phyloP scores from a whole-genome alignment of 2,329 filamentous ascomycete species.

The Xylariaceae sp. region DNA sequence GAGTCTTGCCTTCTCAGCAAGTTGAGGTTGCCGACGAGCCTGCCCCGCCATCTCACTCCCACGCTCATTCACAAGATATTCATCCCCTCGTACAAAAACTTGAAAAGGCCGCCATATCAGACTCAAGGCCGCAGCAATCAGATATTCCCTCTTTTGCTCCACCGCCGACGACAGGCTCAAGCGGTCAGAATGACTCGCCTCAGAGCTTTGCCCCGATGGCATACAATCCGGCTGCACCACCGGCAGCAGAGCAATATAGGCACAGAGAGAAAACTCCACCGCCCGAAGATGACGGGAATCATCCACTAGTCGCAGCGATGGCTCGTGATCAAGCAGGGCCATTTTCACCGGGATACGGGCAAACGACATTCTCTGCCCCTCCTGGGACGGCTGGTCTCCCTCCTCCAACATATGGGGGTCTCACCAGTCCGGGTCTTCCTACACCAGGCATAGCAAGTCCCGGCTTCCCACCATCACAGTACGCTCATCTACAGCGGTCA shows the following conservation, averaged over 20 bases:
- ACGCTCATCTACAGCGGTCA: constrained; percentile 44
- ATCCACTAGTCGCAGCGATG: constrained; percentile 58
- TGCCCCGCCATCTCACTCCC: constrained; percentile 38
- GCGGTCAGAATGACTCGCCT: constrained; percentile 32
- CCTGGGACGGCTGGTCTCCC: constrained; percentile 40
- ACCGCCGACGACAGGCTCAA: constrained; percentile 38
- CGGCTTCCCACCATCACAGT: constrained; percentile 43
- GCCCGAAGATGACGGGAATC: constrained; percentile 62
- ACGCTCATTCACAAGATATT: constrained; percentile 43
- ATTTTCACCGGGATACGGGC: constrained; percentile 47
- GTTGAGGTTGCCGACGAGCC: constrained; percentile 67
- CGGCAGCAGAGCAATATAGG: constrained; percentile 68
- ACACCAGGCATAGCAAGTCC: constrained; percentile 43
- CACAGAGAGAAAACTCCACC: constrained; percentile 78
- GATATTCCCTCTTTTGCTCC: constrained; percentile 38
- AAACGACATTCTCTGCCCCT: constrained; percentile 39
- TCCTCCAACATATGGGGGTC: constrained; percentile 27
- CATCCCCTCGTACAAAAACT: constrained; percentile 72
- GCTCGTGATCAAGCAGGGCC: constrained; percentile 55
- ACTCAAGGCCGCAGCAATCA: constrained; percentile 42
- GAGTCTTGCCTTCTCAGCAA: constrained; percentile 60
- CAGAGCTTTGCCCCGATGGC: constrained; percentile 61
- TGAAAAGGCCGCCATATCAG: constrained; percentile 67
- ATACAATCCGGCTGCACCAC: constrained; percentile 77
- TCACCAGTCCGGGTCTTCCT: constrained; percentile 29